phyloP scores from a whole-genome alignment of 495 filamentous ascomycete species.

The Talaromyces trachyspermus region DNA sequence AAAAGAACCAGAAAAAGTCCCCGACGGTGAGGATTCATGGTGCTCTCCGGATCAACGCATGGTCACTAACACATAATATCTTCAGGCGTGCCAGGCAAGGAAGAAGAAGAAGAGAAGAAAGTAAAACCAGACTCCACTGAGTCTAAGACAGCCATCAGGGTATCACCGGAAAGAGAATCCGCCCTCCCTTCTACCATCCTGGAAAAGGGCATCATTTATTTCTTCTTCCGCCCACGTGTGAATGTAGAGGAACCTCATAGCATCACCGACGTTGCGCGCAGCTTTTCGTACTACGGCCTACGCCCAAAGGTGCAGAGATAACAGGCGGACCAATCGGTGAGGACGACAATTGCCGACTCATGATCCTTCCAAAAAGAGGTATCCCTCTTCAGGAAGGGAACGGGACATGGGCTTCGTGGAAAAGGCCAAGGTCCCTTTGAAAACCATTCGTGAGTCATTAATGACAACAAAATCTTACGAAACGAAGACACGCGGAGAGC shows the following conservation, averaged over 20 bases:
- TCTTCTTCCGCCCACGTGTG: constrained; percentile 79
- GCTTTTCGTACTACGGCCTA: constrained; percentile 76
- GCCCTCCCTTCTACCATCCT: constrained; percentile 64
- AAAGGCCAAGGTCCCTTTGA: constrained; percentile 57
- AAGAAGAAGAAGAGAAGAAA: constrained; percentile 9
- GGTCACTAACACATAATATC: not conserved
- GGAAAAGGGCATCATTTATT: constrained; percentile 92
- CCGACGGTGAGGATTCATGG: not conserved
- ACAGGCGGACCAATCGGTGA: constrained; percentile 52
- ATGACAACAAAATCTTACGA: constrained; percentile 59
- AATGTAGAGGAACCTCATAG: constrained; percentile 62
- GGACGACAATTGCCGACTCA: constrained; percentile 62
- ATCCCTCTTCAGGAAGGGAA: constrained; percentile 65
- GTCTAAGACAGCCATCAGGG: constrained; percentile 14
- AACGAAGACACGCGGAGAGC: constrained; percentile 68
- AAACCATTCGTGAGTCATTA: constrained; percentile 66
- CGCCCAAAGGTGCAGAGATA: constrained; percentile 63
- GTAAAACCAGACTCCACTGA: constrained; percentile 9
- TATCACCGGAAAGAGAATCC: constrained; percentile 43
- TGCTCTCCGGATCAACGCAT: not conserved
- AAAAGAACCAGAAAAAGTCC: constrained; percentile 32
- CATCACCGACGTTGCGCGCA: constrained; percentile 67
- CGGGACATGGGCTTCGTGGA: constrained; percentile 82
- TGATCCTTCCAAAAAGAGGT: constrained; percentile 78
- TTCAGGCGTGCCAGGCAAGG: constrained; percentile 17